phyloP scores from a whole-genome alignment of 106 monocot genomes.

The Dendrobium nobile region DNA sequence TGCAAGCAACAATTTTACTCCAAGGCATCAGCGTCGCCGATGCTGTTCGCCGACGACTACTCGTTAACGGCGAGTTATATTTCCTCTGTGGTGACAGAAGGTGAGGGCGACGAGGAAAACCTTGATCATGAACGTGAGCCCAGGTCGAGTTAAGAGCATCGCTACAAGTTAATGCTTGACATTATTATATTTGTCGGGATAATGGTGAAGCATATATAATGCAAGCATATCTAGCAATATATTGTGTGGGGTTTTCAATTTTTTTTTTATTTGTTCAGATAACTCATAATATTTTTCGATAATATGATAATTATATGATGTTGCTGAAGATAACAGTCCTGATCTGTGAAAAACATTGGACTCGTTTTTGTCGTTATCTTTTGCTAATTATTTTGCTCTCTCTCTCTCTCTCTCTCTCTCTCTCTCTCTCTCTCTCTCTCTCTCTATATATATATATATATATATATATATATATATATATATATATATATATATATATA shows the following conservation, averaged over 20 bases:
- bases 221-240: background rate
- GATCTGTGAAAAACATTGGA: too few species aligned
- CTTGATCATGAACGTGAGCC: background rate
- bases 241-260: background rate
- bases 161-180: background rate
- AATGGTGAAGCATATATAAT: slow-evolving; percentile 1
- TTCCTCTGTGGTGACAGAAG: slow-evolving; percentile 18
- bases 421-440: background rate
- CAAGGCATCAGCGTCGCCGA: background rate
- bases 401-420: background rate
- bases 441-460: too few species aligned
- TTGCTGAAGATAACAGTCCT: too few species aligned
- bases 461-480: too few species aligned
- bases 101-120: slow-evolving; percentile 4
- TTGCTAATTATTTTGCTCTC: too few species aligned
- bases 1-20: slow-evolving; percentile 14
- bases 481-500: too few species aligned
- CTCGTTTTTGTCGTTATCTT: too few species aligned
- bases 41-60: background rate
- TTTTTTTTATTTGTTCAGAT: background rate
- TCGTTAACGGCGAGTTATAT: slow-evolving; percentile 1
- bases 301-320: too few species aligned
- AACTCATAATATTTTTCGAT: too few species aligned
- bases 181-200: background rate
- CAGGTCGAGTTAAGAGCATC: background rate